Evolutionary conservation across 2,329 filamentous ascomycete genomes (phyloP).

Genomic region (Cylindrodendrum hubeiense): DNA sequence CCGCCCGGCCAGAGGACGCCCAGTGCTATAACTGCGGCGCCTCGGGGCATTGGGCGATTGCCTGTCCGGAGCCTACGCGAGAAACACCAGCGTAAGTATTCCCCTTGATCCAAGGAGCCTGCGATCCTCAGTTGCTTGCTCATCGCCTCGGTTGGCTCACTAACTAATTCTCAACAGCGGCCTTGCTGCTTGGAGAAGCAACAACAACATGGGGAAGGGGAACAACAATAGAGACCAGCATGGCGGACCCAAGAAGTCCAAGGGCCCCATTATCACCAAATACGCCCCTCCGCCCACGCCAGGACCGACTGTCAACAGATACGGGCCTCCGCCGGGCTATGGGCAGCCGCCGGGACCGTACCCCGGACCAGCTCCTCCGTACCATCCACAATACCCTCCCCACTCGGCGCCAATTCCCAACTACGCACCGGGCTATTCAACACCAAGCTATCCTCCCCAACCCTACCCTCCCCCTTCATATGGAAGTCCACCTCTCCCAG

Average conservation of each 20-base stretch:
- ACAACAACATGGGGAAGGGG: conserved; percentile 44
- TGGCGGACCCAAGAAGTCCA: conserved; percentile 47
- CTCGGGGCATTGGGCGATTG: conserved; percentile 64
- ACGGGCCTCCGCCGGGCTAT: conserved; percentile 42
- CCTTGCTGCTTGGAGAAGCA: conserved; percentile 52
- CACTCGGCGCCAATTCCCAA: conserved; percentile 37
- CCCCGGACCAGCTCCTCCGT: conserved; percentile 39
- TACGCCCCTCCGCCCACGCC: conserved; percentile 46
- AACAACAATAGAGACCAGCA: conserved; percentile 45
- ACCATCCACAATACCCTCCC: conserved; percentile 37
- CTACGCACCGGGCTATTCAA: conserved; percentile 45
- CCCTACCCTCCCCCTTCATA: conserved; percentile 41
- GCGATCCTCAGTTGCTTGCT: not conserved
- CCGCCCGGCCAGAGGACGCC: conserved; percentile 50
- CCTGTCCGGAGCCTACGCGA: conserved; percentile 64
- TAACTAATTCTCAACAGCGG: conserved; percentile 44
- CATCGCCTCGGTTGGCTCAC: conserved; percentile 7
- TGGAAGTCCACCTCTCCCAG: conserved; percentile 37
- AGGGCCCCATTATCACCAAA: conserved; percentile 52
- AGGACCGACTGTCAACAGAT: conserved; percentile 30
- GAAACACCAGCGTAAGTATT: conserved; percentile 63
- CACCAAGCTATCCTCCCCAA: conserved; percentile 40
- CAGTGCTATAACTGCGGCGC: conserved; percentile 68
- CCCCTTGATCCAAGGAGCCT: not conserved
- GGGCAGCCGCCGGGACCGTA: conserved; percentile 42